Base-by-base conservation (phyloP, 495 filamentous ascomycete species). In the Penicillium cataractarum region DNA sequence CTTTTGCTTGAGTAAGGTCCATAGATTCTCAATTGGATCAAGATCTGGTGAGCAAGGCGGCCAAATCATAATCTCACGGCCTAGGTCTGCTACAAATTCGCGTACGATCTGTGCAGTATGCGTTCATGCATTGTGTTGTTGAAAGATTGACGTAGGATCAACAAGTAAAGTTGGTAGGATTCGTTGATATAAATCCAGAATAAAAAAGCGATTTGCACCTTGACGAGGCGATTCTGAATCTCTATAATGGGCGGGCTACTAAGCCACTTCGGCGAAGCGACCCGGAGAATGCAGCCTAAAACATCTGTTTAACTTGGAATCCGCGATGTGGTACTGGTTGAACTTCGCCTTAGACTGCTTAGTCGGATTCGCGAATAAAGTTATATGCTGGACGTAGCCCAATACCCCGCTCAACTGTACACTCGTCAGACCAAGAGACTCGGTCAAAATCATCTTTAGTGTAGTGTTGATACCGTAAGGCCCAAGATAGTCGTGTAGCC, bases 21-120 rank as follows among this genome's bases (percentile, higher is more conserved):
- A 73, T 0, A 71, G 60, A 55, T 65, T 61, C 49, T 65, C 59
- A 58, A 65, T 65, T 40, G 59, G 63, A 35, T 62, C 62, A 2
- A 61, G 54, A 58, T 62, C 58, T 13, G 46, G 58, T 29, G 58
- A 62, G 57, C 51, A 58, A 42, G 53, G 59, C 26, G 59, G 53
- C 59, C 44, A 65, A 35, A 35, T 44, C 24, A 65, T 57, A 19
- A 62, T 46, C 54, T 61, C 54, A 27, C 33, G 29, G 2, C 50
- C 35, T n/a, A 62, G 58, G 4, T 48, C 32, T 15, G 50, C 57
- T 29, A 65, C 13, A 58, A 31, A 70, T 8, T 66, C 63, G 0
- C 50, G 37, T 15, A 60, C 39, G 48, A 60, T 49, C 27, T 55
- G 22, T 29, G 63, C 42, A 44, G 55, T 65, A 33, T 65, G 63